Evolutionary conservation across 805 yeast genomes (phyloP), one percentile per base, ranked within the genome.

Genomic region (Candida yuanshanica): DNA sequence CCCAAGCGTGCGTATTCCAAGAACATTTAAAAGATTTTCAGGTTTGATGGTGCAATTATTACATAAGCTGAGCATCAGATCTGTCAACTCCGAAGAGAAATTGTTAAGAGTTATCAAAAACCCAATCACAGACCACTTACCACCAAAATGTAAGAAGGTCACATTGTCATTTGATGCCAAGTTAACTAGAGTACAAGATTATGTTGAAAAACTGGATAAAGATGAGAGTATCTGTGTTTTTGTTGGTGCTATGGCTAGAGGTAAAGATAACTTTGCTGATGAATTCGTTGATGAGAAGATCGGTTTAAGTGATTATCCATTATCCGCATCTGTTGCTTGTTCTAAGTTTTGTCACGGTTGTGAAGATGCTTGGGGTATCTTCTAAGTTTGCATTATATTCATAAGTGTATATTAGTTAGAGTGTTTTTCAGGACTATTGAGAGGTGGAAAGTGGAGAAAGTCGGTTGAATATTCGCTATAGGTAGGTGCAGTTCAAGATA

Each of bases 211-310:
- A 44, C 69, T 93, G 53, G 95, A 80, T 53, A 81, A 79, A 3
- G 95, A 87, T 58, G 96, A 93, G 68, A 85, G 95, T 59, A 81
- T 93, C 53, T 93, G 99, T 73, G 97, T 93, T 21, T 93, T 93
- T 64, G 97, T 93, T 36, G 99, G 99, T 60, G 96, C 99, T 36
- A 93, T 93, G 96, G 99, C 99, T 17, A 81, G 97, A 64, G 99
- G 99, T 58, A 84, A 83, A 61, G 99, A 93, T 65, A 89, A 81
- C 53, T 93, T 93, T 65, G 99, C 99, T 20, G 99, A 93, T 63
- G 98, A 90, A 64, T 91, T 64, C 58, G 95, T 91, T 34, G 98
- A 93, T 62, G 98, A 93, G 64, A 93, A 91, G 59, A 83, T 93
- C 45, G 97, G 97, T 53, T 81, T 93, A 43, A 88, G 97, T 26